Evolutionary conservation across 2,329 filamentous ascomycete species (phyloP).

Genomic region (Sporothrix brunneoviolacea): DNA sequence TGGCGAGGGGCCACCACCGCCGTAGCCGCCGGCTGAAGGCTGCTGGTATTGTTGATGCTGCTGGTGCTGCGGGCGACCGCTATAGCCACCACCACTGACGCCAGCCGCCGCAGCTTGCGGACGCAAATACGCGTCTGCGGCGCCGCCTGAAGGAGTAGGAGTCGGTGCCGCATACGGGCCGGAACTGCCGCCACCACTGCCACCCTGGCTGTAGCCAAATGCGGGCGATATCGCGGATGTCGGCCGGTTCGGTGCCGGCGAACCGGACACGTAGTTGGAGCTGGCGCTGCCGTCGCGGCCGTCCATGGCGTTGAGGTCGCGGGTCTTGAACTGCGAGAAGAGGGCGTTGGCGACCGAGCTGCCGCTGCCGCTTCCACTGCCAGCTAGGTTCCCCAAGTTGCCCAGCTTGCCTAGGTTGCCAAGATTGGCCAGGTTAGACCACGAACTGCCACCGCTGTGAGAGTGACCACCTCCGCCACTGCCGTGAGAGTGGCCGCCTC

Average conservation of each 20-base stretch:
- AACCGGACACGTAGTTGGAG: slow-evolving; percentile 28
- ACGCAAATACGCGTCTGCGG: slow-evolving; percentile 15
- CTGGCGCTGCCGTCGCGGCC: slow-evolving; percentile 33
- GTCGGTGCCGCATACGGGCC: neutral
- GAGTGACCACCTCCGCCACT: slow-evolving; percentile 24
- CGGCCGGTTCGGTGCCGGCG: slow-evolving; percentile 24
- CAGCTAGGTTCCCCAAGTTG: slow-evolving; percentile 13
- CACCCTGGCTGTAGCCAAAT: slow-evolving; percentile 36
- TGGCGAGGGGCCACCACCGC: no score
- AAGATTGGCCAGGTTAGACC: slow-evolving; percentile 28
- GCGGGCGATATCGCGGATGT: slow-evolving; percentile 21
- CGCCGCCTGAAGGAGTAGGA: slow-evolving; percentile 13
- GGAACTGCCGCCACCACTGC: neutral
- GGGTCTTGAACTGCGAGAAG: slow-evolving; percentile 54
- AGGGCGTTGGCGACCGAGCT: slow-evolving; percentile 45
- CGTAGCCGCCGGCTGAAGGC: no score
- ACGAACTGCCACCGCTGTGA: slow-evolving; percentile 24
- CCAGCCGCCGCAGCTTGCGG: slow-evolving; percentile 10
- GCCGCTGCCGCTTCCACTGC: neutral
- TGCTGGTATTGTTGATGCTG: neutral
- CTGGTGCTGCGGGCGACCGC: neutral
- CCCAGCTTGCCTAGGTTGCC: slow-evolving; percentile 35
- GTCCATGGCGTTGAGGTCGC: slow-evolving; percentile 51
- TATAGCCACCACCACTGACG: neutral
- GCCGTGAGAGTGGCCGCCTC: slow-evolving; percentile 22